phyloP scores from a whole-genome alignment of 2,329 filamentous ascomycete genomes.

The Alternaria triticimaculans region DNA sequence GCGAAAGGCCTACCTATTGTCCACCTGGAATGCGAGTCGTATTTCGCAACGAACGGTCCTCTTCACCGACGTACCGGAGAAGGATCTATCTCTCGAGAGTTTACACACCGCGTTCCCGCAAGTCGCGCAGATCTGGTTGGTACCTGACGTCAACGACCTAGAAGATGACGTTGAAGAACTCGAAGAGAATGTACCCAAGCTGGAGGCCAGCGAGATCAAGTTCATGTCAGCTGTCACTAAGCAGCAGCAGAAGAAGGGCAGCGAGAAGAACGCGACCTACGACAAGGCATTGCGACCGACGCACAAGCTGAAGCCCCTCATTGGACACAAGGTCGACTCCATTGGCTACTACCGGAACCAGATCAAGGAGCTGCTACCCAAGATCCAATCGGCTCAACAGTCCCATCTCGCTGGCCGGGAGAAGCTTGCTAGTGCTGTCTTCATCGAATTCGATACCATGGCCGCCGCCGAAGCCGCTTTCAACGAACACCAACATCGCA shows the following conservation, averaged over 20 bases:
- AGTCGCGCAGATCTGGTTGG: constrained; percentile 56
- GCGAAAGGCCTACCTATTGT: constrained; percentile 56
- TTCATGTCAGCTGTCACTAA: constrained; percentile 23
- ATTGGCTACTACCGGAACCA: constrained; percentile 83
- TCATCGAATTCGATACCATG: constrained; percentile 86
- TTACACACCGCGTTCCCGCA: constrained; percentile 49
- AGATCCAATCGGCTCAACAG: constrained; percentile 71
- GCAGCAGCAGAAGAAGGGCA: constrained; percentile 20
- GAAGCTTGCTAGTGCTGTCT: constrained; percentile 75
- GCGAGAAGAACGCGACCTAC: constrained; percentile 64
- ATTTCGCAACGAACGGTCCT: constrained; percentile 57
- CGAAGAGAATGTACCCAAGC: constrained; percentile 50
- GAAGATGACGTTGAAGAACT: constrained; percentile 52
- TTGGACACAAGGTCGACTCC: constrained; percentile 64
- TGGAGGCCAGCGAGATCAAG: constrained; percentile 55
- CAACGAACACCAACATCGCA: constrained; percentile 23
- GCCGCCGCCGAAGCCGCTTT: constrained; percentile 82
- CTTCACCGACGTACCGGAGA: constrained; percentile 55
- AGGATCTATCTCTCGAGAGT: constrained; percentile 43
- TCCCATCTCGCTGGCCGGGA: constrained; percentile 70
- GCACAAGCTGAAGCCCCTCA: constrained; percentile 48
- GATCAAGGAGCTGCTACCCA: constrained; percentile 74
- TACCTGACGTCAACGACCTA: constrained; percentile 53
- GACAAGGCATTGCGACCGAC: constrained; percentile 64
- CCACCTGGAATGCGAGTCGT: constrained; percentile 52